Base-by-base conservation (phyloP, 352 stramenopile species). In the Globisporangium sylvaticum region DNA sequence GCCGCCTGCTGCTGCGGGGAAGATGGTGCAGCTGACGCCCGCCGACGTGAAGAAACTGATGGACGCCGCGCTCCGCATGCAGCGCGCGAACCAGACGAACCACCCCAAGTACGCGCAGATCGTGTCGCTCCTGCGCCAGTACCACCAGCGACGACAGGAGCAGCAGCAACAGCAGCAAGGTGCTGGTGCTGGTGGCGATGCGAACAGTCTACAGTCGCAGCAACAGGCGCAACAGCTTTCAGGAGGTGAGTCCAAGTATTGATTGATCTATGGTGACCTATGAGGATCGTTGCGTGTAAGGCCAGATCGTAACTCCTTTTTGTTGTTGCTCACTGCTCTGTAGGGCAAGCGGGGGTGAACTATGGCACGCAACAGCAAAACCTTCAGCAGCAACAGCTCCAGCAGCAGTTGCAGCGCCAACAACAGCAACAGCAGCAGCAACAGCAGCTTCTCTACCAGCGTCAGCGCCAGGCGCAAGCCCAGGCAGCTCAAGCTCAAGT, bases 101-200 rank as follows among this genome's bases (percentile, higher is more conserved):
- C 84, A 94, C 70, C 87, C 85, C 22, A 92, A 93, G 74, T 96
- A 96, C 74, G 72, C 87, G 65, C 88, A 95, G 74, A 94, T 96
- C 69, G 80, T 95, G 31, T 57, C 66, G 60, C 66, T 96, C 6
- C 72, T 96, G 64, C 83, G 84, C 27, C 80, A 93, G 69, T 93
- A 92, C 53, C 88, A 96, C 59, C 79, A 85, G 46, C 73, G 70
- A 6, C 60, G 71, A 9, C 62, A 72, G 25, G 60, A 58, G 31
- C 56, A 63, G 5, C 73, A 78, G 24, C 75, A 77, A 56, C 9
- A 72, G 42, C 42, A 78, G 27, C 75, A 77, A 57, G 34, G 29
- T 24, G 29, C 22, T 48, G 44, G 24, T 24, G 27, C 4, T 58
- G 52, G 4, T 24, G 18, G 25, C 4, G 27, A 12, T 32, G 27